Percentiles rank a stretch among this genome's conserved stretches.
These are phyloP conservation scores for Aspergillus flavus DNA, from an alignment of 2,329 filamentous ascomycete genomes.

Conservation along the genomic window DNA sequence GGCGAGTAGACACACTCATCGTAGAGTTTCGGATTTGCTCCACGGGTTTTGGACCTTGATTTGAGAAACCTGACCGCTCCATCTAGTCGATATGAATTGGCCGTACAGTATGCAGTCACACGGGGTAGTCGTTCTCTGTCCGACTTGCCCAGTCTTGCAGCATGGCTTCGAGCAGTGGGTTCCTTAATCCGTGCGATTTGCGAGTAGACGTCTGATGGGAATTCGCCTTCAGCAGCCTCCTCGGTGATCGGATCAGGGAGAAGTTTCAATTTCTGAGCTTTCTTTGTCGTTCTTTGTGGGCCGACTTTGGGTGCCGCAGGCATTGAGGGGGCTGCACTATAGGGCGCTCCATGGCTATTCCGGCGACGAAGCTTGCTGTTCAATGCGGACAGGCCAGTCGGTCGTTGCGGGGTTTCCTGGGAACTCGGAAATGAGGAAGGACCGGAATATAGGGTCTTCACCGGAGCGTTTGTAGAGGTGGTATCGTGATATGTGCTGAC, in stretches of 20 bases:
- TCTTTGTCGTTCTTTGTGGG: constrained; percentile 92
- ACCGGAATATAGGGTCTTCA: constrained; percentile 44
- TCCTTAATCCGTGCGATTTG: constrained; percentile 98
- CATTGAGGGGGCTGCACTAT: constrained; percentile 43
- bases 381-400: constrained; percentile 73
- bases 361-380: constrained; percentile 86
- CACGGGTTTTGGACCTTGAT: constrained; percentile 73
- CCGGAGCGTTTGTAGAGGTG: constrained; percentile 43
- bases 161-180: constrained; percentile 87
- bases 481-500: constrained; percentile 47
- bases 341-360: constrained; percentile 74
- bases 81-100: constrained; percentile 88
- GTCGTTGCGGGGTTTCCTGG: constrained; percentile 35
- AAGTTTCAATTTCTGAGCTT: constrained; percentile 95
- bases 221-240: constrained; percentile 81
- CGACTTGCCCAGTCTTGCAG: constrained; percentile 87
- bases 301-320: constrained; percentile 72
- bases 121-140: constrained; percentile 84
- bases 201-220: constrained; percentile 91
- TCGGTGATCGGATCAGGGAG: constrained; percentile 87
- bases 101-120: constrained; percentile 96
- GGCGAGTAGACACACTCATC: constrained; percentile 98
- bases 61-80: constrained; percentile 89
- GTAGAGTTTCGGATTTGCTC: constrained; percentile 85
- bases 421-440: constrained; percentile 40